Evolutionary conservation across 2,329 filamentous ascomycete genomes (phyloP).

Genomic region (Hypoxylon sp.): DNA sequence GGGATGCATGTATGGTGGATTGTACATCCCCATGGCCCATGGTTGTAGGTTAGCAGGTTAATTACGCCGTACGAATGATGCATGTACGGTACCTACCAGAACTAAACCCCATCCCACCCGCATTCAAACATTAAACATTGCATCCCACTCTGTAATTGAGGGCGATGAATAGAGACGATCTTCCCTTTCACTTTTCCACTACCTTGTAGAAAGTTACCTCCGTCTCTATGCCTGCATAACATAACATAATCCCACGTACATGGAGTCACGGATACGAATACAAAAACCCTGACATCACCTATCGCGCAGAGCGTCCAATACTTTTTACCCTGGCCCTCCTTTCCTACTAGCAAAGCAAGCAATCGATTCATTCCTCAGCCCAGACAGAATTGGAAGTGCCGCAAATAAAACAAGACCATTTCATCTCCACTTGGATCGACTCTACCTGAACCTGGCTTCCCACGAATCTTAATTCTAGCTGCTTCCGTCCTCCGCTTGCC

Average conservation of each 20-base stretch:
- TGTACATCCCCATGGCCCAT: constrained; percentile 16
- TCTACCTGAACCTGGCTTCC: constrained; percentile 38
- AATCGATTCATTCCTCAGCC: constrained; percentile 35
- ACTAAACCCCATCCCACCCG: constrained; percentile 10
- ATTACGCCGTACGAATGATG: constrained; percentile 24
- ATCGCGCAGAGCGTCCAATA: constrained; percentile 31
- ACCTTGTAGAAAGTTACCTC: constrained; percentile 12
- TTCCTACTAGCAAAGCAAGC: constrained; percentile 23
- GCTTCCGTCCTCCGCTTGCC: constrained; percentile 29
- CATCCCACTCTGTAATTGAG: constrained; percentile 33
- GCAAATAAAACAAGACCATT: constrained; percentile 2
- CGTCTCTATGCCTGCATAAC: constrained; percentile 33
- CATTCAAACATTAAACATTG: constrained; percentile 28
- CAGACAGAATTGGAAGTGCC: constrained; percentile 27
- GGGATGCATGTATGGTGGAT: constrained; percentile 3
- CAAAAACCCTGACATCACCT: constrained; percentile 46
- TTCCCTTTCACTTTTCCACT: constrained; percentile 22
- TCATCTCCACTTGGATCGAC: constrained; percentile 45
- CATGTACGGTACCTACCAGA: neutral
- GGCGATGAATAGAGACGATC: constrained; percentile 31
- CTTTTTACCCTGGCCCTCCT: constrained; percentile 34
- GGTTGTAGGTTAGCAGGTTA: constrained; percentile 13
- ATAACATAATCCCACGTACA: constrained; percentile 34
- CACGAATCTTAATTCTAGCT: constrained; percentile 47
- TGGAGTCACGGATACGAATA: constrained; percentile 30